Evolutionary conservation across 306 rosid species (phyloP).

Genomic region (Adenanthera pavonina): DNA sequence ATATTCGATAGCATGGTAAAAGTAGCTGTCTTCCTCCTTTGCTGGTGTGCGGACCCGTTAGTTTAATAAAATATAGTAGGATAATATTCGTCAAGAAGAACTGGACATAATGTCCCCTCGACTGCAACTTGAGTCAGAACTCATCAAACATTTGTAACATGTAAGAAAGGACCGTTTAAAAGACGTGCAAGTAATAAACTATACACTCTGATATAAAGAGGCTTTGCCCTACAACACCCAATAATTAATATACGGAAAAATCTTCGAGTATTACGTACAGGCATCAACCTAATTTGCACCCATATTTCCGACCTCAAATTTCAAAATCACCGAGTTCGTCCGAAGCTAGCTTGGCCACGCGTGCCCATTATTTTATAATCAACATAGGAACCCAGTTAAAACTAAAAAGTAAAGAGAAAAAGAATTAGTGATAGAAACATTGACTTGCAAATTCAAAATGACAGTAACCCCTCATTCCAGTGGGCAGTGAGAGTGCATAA

Average conservation of each 20-base stretch:
- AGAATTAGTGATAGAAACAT: neutral
- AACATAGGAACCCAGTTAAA: neutral
- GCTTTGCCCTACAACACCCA: constrained; percentile 3
- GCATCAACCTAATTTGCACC: constrained; percentile 25
- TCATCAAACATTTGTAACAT: constrained; percentile 31
- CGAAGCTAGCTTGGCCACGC: constrained; percentile 6
- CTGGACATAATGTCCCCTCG: constrained; percentile 3
- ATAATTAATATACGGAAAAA: constrained; percentile 31
- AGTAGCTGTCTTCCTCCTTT: constrained; percentile 30
- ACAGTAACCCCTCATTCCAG: constrained; percentile 20
- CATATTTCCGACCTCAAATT: constrained; percentile 24
- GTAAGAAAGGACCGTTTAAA: constrained; percentile 33
- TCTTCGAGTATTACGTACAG: constrained; percentile 28
- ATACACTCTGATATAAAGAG: neutral
- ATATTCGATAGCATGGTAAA: neutral
- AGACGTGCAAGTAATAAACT: constrained; percentile 47
- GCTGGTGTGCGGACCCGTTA: constrained; percentile 16
- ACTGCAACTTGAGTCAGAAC: constrained; percentile 30
- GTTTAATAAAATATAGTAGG: neutral
- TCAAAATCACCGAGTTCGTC: constrained; percentile 1
- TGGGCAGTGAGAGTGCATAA: constrained; percentile 19
- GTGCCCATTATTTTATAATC: neutral
- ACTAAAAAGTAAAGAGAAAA: neutral
- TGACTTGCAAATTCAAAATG: constrained; percentile 19
- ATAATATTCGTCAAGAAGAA: neutral